Base-by-base conservation (phyloP, 1,284 basidiomycete species). In the Ustilago curta region DNA sequence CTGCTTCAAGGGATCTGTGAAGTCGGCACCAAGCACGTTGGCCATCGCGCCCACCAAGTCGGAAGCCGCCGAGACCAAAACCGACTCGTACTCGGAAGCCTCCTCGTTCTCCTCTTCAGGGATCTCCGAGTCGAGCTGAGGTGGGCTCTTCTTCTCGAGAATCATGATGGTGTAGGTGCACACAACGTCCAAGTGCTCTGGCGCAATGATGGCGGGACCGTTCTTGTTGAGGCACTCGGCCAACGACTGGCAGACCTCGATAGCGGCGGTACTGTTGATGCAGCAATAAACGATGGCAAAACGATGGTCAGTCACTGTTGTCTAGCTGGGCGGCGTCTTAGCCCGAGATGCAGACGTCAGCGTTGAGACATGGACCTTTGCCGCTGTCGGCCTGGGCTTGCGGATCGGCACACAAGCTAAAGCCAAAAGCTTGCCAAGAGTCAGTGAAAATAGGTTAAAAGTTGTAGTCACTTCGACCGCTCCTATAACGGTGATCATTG, bases 1-100 rank as follows among this genome's bases (percentile, higher is more conserved):
- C 45, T 90, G 90, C 67, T 86, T 86, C 86, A 99, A 96, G 18
- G 92, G 91, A 65, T 89, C 89, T n/a, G 89, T 88, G 82, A 99
- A 99, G 86, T 94, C 93, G 35, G 88, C 76, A 12, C 94, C 95
- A 18, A 97, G 90, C 25, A 91, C 92, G 71, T 90, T 91, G 35
- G 96, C 94, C 81, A 99, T 88, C 7, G 94, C 89, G 66, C 95
- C 91, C 59, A 98, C 95, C 59, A 99, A 91, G 85, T 99, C 97
- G 53, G 92, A 92, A 27, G 97, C 96, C 39, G 95, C 92, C 37
- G 93, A 93, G 84, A 99, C 92, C 65, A 99, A 89, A 45, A 96
- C 92, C 16, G 95, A 94, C 86, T 99, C 97, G 85, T 96, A 97
- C 87, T 99, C 97, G 7, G 95, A 95, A 77, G 93, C 92, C 70